phyloP scores from a whole-genome alignment of 805 yeast species.

The Ogataea corticis region DNA sequence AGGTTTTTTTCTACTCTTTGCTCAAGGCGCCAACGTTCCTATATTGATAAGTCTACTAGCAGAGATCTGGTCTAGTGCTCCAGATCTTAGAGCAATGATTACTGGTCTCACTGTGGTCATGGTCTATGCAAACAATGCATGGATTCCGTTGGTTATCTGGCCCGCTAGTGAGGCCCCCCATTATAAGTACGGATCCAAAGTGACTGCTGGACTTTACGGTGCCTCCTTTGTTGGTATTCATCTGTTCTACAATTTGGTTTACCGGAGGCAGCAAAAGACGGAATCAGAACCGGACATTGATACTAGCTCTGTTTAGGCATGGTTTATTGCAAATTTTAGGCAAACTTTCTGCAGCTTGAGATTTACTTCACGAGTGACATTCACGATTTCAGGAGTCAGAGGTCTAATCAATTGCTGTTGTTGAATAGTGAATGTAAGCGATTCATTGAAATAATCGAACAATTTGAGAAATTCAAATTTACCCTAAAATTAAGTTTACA shows the following conservation, averaged over 20 bases:
- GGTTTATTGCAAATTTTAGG: too few species aligned
- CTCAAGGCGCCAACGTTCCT: background rate
- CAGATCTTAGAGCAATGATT: background rate
- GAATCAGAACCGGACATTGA: too few species aligned
- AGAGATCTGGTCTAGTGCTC: background rate
- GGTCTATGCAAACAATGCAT: slow-evolving; percentile 1
- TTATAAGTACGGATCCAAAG: background rate
- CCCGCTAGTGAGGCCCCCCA: background rate
- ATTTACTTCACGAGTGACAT: too few species aligned
- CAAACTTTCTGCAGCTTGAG: too few species aligned
- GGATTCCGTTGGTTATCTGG: slow-evolving; percentile 1
- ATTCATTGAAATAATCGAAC: too few species aligned
- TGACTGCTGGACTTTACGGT: background rate
- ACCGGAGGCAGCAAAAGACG: background rate
- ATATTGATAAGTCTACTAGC: background rate
- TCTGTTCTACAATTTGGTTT: background rate
- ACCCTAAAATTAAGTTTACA: too few species aligned
- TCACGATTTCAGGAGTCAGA: too few species aligned
- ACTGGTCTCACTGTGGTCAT: background rate
- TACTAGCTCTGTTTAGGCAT: too few species aligned
- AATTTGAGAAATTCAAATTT: too few species aligned
- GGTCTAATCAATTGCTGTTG: too few species aligned
- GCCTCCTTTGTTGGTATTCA: background rate
- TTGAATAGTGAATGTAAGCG: too few species aligned
- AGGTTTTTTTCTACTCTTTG: background rate